A percentile compares a stretch with the other conserved stretches of the same genome.
Evolutionary conservation across 2,329 filamentous ascomycete genomes (phyloP).

Genomic region (Myriosclerotinia scirpicola): DNA sequence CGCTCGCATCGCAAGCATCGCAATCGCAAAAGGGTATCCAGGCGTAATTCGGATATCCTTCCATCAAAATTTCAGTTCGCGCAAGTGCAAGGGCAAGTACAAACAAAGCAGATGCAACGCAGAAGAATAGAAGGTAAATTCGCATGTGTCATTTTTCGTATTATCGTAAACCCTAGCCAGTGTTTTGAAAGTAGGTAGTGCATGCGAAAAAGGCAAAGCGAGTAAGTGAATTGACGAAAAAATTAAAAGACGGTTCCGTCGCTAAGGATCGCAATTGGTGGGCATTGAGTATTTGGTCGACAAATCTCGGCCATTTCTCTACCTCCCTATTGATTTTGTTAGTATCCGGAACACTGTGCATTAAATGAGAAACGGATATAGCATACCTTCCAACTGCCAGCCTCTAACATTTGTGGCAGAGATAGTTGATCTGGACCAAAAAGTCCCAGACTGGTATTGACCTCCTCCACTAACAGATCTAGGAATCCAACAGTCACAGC

Average conservation of each 20-base stretch:
- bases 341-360: conserved; percentile 18
- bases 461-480: conserved; percentile 67
- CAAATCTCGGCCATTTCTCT: conserved; percentile 95
- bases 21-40: conserved; percentile 20
- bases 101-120: conserved; percentile 8
- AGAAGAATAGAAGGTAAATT: conserved; percentile 9
- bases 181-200: conserved; percentile 1
- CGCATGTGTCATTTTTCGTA: conserved; percentile 20
- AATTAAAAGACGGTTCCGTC: conserved; percentile 91
- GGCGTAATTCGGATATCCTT: conserved; percentile 8
- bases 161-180: conserved; percentile 21
- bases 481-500: conserved; percentile 73
- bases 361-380: conserved; percentile 12
- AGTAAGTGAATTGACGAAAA: conserved; percentile 10
- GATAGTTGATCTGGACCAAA: conserved; percentile 68
- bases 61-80: not conserved
- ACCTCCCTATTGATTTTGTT: conserved; percentile 63
- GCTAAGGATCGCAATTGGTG: conserved; percentile 92
- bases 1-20: conserved; percentile 16
- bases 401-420: conserved; percentile 87
- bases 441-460: conserved; percentile 67
- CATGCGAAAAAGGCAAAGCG: conserved; percentile 15
- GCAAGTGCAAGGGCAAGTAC: not conserved
- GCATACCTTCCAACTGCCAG: conserved; percentile 94
- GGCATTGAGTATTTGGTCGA: conserved; percentile 80